Base-by-base conservation (phyloP, 345 rosid genomes). In the Citrus hindsii region DNA sequence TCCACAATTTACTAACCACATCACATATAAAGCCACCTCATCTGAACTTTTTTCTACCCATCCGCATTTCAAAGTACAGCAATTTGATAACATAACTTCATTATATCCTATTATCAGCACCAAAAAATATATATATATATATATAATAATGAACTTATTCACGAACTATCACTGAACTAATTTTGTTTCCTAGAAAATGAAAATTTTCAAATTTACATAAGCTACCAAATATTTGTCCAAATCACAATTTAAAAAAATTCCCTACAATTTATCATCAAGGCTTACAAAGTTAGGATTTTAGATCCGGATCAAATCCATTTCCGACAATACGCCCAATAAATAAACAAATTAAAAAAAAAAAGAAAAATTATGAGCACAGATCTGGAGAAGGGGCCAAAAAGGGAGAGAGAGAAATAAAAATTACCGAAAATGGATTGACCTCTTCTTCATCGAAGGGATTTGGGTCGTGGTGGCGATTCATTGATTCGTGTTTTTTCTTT, bases 381-480 rank as follows among this genome's bases (percentile, higher is more conserved):
- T 87, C 84, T 70, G 86, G 74, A 27, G 53, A 61, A 67, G 53
- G 64, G 7, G 69, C 66, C 53, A 19, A 61, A 69, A 24, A 32
- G 33, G 35, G 7, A 24, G 22, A 66, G 64, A 24, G 22, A 66
- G 64, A 69, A 74, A 24, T 1, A 27, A 61, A 67, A 46, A 46
- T 46, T 89, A 95, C 99, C 87, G 99, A 95, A 81, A 95, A 95
- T 5, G 98, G 99, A 93, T 95, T 93, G 88, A 93, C 94, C 82
- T 88, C 90, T 75, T 95, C 97, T 76, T 95, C 99, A 46, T 95
- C 98, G 81, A 95, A 92, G 14, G 99, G 98, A 67, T 93, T 95
- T 48, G 98, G 98, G 76, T 95, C 99, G 79, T 82, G 85, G 88
- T 85, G 91, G 70, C 96, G 98, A 85, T 91, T 90, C 99, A 93